These are phyloP conservation scores for Apiospora hydei DNA, from an alignment of 2,329 filamentous ascomycete genomes.

Conservation along the genomic window DNA sequence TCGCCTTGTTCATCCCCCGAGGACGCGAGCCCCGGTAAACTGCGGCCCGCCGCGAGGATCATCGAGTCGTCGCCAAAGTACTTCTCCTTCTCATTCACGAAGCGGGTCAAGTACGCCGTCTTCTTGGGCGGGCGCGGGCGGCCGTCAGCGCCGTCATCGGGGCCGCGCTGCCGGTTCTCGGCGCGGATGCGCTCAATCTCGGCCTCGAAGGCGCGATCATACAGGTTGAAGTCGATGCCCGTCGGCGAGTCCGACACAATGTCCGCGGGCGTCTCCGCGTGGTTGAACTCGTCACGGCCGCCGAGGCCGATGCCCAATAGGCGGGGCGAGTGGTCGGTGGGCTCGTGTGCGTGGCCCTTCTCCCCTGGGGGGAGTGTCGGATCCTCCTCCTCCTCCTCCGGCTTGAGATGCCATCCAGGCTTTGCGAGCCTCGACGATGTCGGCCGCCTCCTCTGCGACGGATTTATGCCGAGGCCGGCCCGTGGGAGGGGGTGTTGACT, in stretches of 20 bases:
- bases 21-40: slow-evolving; percentile 30
- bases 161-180: slow-evolving; percentile 39
- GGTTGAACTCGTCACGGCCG: slow-evolving; percentile 53
- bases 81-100: slow-evolving; percentile 54
- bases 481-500: slow-evolving; percentile 29
- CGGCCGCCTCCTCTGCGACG: slow-evolving; percentile 56
- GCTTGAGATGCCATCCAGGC: slow-evolving; percentile 45
- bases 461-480: slow-evolving; percentile 38
- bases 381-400: slow-evolving; percentile 37
- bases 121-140: slow-evolving; percentile 38
- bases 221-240: slow-evolving; percentile 85
- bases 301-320: slow-evolving; percentile 82
- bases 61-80: slow-evolving; percentile 47
- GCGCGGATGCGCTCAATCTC: slow-evolving; percentile 68
- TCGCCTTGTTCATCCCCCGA: slow-evolving; percentile 25
- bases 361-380: slow-evolving; percentile 44
- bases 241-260: slow-evolving; percentile 85
- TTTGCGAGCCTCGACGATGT: slow-evolving; percentile 55
- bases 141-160: not conserved
- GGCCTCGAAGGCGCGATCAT: slow-evolving; percentile 85
- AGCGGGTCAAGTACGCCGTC: slow-evolving; percentile 56
- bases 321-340: slow-evolving; percentile 65
- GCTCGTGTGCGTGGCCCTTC: slow-evolving; percentile 70
- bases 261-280: slow-evolving; percentile 39
- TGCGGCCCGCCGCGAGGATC: slow-evolving; percentile 44